Base-by-base conservation (phyloP, 225 moss, liverwort and hornwort genomes). In the Rhytidiadelphus loreus region DNA sequence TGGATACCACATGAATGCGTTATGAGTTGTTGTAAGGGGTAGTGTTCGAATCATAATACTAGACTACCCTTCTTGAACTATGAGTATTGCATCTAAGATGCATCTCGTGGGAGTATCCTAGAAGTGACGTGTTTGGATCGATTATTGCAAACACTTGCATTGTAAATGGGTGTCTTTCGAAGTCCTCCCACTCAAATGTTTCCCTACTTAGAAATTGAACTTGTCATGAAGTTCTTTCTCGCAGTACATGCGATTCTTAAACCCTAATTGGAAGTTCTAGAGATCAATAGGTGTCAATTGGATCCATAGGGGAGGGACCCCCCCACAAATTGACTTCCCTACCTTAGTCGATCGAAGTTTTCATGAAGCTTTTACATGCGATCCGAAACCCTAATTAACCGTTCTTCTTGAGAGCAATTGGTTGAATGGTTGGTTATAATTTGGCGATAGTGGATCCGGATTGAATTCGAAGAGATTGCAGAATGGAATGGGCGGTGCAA, bases 401-500 rank as follows among this genome's bases (percentile, higher is more conserved):
- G 46, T 17, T 46, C 60, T 52, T 64, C 52, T 65, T 56, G 87
- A 71, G 71, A 81, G 48, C 16, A 50, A 41, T 78, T 84, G 39
- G 46, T 41, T 72, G 72, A 48, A 41, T 79, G 81, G 30, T 68
- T 52, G 62, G 16, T 60, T 70, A 52, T 25, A 61, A 19, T 59
- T 71, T 72, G 39, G 83, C 86, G 41, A 29, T 13, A 21, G 87
- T 75, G 72, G 81, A n/a, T 41, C 48, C 35, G 57, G 48, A 62
- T 37, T 74, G 87, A n/a, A 43, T 56, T 52, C 30, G 57, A 58
- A 88, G 90, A 57, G 82, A 87, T 82, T 90, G 82, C 55, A 89
- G 70, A 83, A 96, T 90, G 61, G 94, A 95, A 53, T 94, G 89
- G n/a, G 98, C 95, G 69, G 91, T 98, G 90, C 97, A 98, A 25